Base-by-base conservation (phyloP, 2,329 filamentous ascomycete genomes). In the Blastomyces emzantsi region DNA sequence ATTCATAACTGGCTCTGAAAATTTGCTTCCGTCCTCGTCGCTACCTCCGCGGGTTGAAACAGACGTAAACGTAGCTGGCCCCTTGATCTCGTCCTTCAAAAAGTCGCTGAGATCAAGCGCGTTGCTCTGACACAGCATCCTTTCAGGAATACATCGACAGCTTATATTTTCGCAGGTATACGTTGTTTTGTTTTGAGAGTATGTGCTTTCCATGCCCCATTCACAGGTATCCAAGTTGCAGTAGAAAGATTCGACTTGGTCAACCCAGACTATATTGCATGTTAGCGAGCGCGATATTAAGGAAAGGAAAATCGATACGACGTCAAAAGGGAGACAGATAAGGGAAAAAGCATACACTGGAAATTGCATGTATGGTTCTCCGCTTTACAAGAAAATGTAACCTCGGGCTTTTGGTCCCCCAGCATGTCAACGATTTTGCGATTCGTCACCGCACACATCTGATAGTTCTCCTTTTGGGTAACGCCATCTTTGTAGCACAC, bases 361-460 rank as follows among this genome's bases (percentile, higher is more conserved):
- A 99, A 99, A 73, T 96, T 94, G 73, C 94, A 99, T 25, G 88
- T 86, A 25, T 84, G 81, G 4, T 86, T 81, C 61, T 89, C 85
- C 45, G 84, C 85, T 71, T 92, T 86, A 76, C 94, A 99, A 39
- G 88, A 91, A 73, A 99, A 99, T 0, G 94, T 99, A 30, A 95
- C 94, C 75, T 99, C 90, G 0, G 94, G 92, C 64, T 90, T 89
- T 76, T 92, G 85, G 55, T 89, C 87, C 70, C 92, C 90, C 59
- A 99, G 83, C 72, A 93, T 87, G 66, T 92, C 87, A 63, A 93
- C 81, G 72, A 99, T 99, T 80, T 96, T 94, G 75, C 86, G 85
- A 79, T 99, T 99, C 63, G 92, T 97, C 68, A 99, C 94, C 75
- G 95, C 90, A 78, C 94, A 99, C 80, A 96, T 94, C 78, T 99